These are phyloP conservation scores for Rhodotorula babjevae DNA, from an alignment of 768 basidiomycete species.

Conservation along the genomic window DNA sequence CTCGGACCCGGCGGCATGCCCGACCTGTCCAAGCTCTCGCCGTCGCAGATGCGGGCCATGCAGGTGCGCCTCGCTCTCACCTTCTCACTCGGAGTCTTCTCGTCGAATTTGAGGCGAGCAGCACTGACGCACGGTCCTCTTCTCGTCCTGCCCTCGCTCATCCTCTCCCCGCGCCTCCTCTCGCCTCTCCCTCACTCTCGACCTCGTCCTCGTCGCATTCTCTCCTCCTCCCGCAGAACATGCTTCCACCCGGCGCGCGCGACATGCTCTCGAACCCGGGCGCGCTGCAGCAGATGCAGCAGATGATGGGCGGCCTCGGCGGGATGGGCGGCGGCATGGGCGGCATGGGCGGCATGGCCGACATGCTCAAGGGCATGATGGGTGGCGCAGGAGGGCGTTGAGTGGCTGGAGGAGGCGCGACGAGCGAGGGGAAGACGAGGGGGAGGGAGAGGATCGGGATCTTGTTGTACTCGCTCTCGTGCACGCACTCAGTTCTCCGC, in stretches of 20 bases:
- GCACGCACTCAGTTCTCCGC: no score
- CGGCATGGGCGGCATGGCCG: constrained; percentile 71
- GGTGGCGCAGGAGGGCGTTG: constrained; percentile 41
- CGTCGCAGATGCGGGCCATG: constrained; percentile 90
- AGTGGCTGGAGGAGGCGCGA: no score
- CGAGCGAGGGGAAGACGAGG: no score
- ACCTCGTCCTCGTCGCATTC: background rate
- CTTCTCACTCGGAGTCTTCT: background rate
- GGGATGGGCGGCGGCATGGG: constrained; percentile 52
- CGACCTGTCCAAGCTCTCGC: constrained; percentile 58
- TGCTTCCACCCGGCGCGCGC: constrained; percentile 82
- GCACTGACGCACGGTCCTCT: no score
- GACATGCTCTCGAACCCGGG: constrained; percentile 31
- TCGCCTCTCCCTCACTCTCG: no score
- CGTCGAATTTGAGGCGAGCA: no score
- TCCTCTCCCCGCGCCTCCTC: no score
- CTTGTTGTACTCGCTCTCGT: no score
- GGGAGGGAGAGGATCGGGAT: no score
- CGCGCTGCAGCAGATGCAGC: constrained; percentile 57
- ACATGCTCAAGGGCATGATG: constrained; percentile 52
- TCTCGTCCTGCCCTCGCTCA: no score
- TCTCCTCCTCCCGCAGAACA: constrained; percentile 55
- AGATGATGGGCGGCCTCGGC: constrained; percentile 92
- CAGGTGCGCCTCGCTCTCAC: constrained; percentile 56
- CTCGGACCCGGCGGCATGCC: constrained; percentile 37